Evolutionary conservation across 176 grass and related monocot genomes (phyloP).

Genomic region (bread wheat (Triticum aestivum)): IWGSC_CS_RefSeq_v2.1 NC_057813.1:635235517-635236016

Average conservation of each 20-base stretch:
- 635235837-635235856: neutral
- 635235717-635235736: slow-evolving; percentile 37
- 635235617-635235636: slow-evolving; percentile 2
- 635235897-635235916: slow-evolving; percentile 55
- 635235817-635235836: neutral
- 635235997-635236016: slow-evolving; percentile 62
- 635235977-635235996: slow-evolving; percentile 54
- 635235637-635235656: slow-evolving; percentile 9
- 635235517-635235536: slow-evolving; percentile 40
- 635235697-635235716: slow-evolving; percentile 59
- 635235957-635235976: slow-evolving; percentile 57
- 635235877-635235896: slow-evolving; percentile 5
- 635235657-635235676: slow-evolving; percentile 53
- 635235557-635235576: slow-evolving; percentile 77
- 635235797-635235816: slow-evolving; percentile 54
- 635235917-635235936: slow-evolving; percentile 37
- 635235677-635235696: slow-evolving; percentile 68
- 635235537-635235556: slow-evolving; percentile 62
- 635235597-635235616: slow-evolving; percentile 6
- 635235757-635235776: slow-evolving; percentile 49
- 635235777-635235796: slow-evolving; percentile 60
- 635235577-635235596: slow-evolving; percentile 55
- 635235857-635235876: neutral
- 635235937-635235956: slow-evolving; percentile 40
- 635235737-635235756: slow-evolving; percentile 43